phyloP scores from a whole-genome alignment of 1,139 yeast species.

The Blastobotrys illinoisensis region DNA sequence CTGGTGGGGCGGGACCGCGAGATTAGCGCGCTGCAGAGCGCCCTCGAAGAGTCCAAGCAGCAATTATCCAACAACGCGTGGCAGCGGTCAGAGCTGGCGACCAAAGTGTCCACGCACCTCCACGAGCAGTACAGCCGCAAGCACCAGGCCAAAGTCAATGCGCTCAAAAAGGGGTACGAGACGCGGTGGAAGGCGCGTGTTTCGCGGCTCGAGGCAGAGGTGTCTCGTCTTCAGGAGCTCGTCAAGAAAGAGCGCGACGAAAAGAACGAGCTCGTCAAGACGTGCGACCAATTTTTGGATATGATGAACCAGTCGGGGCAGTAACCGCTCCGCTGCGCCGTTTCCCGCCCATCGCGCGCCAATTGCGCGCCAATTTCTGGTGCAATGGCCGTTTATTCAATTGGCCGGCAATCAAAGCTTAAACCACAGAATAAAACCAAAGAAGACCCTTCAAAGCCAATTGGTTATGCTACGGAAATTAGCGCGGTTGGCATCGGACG shows the following conservation, averaged over 20 bases:
- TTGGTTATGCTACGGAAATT: constrained; percentile 1
- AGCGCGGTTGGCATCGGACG: not conserved
- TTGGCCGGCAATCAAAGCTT: not conserved
- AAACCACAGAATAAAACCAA: not conserved
- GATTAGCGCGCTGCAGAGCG: constrained; percentile 17
- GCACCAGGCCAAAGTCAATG: constrained; percentile 58
- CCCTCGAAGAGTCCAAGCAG: constrained; percentile 20
- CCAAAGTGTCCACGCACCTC: constrained; percentile 57
- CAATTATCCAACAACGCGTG: constrained; percentile 40
- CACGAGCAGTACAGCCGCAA: constrained; percentile 65
- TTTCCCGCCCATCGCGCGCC: no score
- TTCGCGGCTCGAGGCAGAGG: constrained; percentile 39
- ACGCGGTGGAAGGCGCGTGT: constrained; percentile 44
- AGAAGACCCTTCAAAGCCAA: no score
- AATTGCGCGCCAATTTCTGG: no score
- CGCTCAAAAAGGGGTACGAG: constrained; percentile 48
- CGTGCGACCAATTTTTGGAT: constrained; percentile 41
- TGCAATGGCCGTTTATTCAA: no score
- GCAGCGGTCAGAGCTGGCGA: constrained; percentile 40
- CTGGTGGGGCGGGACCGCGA: constrained; percentile 27
- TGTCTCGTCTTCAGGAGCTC: constrained; percentile 42
- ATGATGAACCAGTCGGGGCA: constrained; percentile 13
- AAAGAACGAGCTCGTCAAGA: constrained; percentile 48
- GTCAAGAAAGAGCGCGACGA: constrained; percentile 47
- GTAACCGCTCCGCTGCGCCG: no score